A percentile compares a stretch with the other conserved stretches of the same genome.
These are phyloP conservation scores for Rubia balearica DNA, from an alignment of 305 asterid genomes.

Conservation along the genomic window DNA sequence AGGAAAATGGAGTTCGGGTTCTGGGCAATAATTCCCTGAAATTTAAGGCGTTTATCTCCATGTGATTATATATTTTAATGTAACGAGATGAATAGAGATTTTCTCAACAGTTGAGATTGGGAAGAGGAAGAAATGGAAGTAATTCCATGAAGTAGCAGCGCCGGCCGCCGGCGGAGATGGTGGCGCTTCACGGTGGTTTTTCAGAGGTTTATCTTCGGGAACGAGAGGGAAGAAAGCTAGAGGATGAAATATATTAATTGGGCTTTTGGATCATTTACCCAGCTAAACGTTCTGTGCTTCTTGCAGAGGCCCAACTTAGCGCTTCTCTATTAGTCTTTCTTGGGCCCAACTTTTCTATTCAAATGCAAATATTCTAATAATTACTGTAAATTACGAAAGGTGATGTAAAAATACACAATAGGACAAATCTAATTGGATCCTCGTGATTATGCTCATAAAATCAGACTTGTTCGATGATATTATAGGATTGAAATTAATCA, in stretches of 20 bases:
- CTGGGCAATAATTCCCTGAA: not conserved
- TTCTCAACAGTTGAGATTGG: not conserved
- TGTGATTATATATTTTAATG: not conserved
- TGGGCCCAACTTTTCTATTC: no score
- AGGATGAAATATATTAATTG: not conserved
- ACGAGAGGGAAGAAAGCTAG: not conserved
- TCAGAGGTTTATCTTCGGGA: not conserved
- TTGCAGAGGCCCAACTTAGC: not conserved
- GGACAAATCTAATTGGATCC: no score
- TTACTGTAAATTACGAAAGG: no score
- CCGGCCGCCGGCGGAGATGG: slow-evolving; percentile 7
- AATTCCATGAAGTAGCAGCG: not conserved
- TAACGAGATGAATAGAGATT: not conserved
- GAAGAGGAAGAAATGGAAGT: not conserved
- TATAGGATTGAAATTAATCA: no score
- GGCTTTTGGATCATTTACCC: not conserved
- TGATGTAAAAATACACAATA: no score
- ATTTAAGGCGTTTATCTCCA: slow-evolving; percentile 11
- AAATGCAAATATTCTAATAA: no score
- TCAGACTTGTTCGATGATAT: no score
- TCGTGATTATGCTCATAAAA: no score
- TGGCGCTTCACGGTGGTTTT: slow-evolving; percentile 8
- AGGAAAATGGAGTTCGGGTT: slow-evolving; percentile 1
- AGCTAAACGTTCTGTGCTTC: not conserved
- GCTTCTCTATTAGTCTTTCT: not conserved